A percentile compares a stretch with the other conserved stretches of the same genome.
Evolutionary conservation across 768 basidiomycete species (phyloP).

Genomic region (Trametopsis cervina): DNA sequence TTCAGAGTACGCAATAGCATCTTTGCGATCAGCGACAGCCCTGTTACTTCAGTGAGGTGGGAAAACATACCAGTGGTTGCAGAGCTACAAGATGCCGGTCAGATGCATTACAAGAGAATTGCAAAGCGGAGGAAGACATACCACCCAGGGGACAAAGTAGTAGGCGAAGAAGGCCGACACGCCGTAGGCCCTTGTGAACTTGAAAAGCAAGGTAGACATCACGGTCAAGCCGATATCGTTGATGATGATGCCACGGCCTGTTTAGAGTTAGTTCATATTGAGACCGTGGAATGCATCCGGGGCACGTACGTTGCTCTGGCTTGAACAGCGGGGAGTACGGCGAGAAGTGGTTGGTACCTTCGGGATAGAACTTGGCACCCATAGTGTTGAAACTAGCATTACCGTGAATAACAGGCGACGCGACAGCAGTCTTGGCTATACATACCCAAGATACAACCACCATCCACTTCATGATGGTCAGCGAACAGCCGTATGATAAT

Average conservation of each 20-base stretch:
- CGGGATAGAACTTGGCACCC: slow-evolving; percentile 23
- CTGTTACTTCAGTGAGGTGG: too few relatives aligned
- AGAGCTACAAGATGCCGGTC: slow-evolving; percentile 16
- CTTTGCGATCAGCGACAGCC: not conserved
- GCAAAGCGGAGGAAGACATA: slow-evolving; percentile 7
- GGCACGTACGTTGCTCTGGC: slow-evolving; percentile 16
- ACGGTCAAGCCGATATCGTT: slow-evolving; percentile 21
- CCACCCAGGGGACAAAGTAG: slow-evolving; percentile 25
- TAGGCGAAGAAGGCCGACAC: slow-evolving; percentile 17
- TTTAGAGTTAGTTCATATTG: not conserved
- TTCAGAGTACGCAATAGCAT: not conserved
- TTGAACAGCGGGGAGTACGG: slow-evolving; percentile 23
- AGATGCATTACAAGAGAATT: slow-evolving; percentile 2
- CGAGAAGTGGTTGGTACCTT: slow-evolving; percentile 26
- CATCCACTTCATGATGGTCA: slow-evolving; percentile 13
- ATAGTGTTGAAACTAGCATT: slow-evolving; percentile 20
- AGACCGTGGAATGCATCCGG: not conserved
- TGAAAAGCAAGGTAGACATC: slow-evolving; percentile 18
- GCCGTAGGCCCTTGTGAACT: slow-evolving; percentile 14
- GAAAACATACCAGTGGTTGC: slow-evolving; percentile 23
- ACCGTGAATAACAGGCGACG: too few relatives aligned
- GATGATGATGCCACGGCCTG: slow-evolving; percentile 20
- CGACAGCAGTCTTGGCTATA: too few relatives aligned
- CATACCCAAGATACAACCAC: slow-evolving; percentile 20
- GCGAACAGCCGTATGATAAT: not conserved